Conservation (phyloP, 495 filamentous ascomycete genomes). For the Copromyces sp. region DNA sequence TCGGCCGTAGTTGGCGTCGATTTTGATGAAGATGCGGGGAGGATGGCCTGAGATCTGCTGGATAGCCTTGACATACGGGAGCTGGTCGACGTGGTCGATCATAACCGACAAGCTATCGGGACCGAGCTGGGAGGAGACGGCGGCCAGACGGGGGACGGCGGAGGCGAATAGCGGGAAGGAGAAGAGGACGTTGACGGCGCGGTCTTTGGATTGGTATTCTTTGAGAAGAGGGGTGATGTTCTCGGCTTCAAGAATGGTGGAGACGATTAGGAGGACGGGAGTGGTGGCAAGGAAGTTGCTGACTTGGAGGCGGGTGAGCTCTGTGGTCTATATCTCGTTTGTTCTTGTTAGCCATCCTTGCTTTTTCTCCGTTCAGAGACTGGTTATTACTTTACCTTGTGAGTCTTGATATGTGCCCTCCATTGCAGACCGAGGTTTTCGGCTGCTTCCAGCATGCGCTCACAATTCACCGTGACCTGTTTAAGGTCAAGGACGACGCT, state of each 20-base stretch:
- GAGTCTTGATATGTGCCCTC: constrained; percentile 77
- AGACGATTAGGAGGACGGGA: constrained; percentile 60
- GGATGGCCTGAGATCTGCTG: constrained; percentile 27
- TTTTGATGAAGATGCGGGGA: constrained; percentile 58
- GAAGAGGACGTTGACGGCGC: constrained; percentile 60
- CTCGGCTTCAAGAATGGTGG: constrained; percentile 69
- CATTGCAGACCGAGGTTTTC: constrained; percentile 53
- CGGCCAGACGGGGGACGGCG: constrained; percentile 45
- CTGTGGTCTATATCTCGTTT: constrained; percentile 36
- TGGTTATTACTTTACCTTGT: constrained; percentile 49
- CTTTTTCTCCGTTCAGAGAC: neutral
- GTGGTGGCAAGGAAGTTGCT: constrained; percentile 37
- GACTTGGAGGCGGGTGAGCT: constrained; percentile 67
- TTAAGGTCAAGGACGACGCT: constrained; percentile 59
- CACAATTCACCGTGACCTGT: constrained; percentile 59
- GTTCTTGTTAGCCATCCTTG: neutral
- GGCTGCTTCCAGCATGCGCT: constrained; percentile 58
- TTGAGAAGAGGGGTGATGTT: constrained; percentile 50
- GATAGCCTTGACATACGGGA: constrained; percentile 36
- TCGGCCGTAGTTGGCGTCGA: constrained; percentile 69
- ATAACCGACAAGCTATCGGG: constrained; percentile 51
- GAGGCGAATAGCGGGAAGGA: constrained; percentile 63
- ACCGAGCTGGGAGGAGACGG: constrained; percentile 40
- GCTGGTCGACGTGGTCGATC: constrained; percentile 60
- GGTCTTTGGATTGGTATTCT: constrained; percentile 41